Conservation (phyloP, 1,284 basidiomycete genomes). For the Ganoderma boninense region DNA sequence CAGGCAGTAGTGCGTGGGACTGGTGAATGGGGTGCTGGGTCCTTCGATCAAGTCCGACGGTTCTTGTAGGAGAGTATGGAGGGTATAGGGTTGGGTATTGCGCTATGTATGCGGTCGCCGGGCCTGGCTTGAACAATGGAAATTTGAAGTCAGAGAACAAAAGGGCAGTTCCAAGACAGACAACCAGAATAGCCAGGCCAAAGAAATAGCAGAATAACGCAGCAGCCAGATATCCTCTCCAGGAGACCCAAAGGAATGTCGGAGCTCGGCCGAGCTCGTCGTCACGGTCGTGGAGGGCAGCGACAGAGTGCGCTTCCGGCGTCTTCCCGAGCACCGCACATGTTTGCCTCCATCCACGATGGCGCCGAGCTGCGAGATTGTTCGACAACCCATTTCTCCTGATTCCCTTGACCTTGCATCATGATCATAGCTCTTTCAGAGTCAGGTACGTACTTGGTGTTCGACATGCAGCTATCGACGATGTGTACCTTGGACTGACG, state of each 20-base stretch:
- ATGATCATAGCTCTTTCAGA: background rate
- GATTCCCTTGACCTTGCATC: background rate
- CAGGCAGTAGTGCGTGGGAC: background rate
- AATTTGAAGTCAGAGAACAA: background rate
- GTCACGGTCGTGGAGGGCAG: conserved; percentile 5
- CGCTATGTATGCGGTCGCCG: background rate
- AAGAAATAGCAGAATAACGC: background rate
- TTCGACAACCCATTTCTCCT: background rate
- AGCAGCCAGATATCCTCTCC: background rate
- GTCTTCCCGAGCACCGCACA: background rate
- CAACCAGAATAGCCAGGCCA: background rate
- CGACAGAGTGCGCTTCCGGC: background rate
- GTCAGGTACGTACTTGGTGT: background rate
- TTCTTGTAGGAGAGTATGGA: background rate
- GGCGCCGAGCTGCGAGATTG: background rate
- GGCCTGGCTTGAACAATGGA: background rate
- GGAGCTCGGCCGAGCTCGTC: background rate
- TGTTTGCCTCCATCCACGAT: conserved; percentile 14
- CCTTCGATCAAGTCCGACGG: background rate
- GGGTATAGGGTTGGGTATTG: background rate
- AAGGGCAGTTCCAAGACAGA: too few relatives aligned
- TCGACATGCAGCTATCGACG: background rate
- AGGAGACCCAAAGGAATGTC: background rate
- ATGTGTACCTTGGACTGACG: background rate
- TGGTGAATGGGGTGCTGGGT: background rate